Evolutionary conservation across 805 yeast genomes (phyloP).

Genomic region (Myxozyma neotropica): DNA sequence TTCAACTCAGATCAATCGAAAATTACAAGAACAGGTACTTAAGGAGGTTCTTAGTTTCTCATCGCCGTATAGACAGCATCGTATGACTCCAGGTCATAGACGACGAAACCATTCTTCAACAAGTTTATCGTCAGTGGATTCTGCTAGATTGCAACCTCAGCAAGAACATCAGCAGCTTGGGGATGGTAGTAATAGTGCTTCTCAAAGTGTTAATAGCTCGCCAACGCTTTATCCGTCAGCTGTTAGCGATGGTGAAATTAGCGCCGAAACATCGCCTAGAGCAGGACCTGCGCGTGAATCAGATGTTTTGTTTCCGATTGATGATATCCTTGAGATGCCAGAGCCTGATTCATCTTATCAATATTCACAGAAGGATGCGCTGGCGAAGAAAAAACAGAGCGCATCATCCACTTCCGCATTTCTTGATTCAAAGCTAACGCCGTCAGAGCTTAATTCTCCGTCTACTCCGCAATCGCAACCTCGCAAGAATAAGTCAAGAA

Average conservation of each 20-base stretch:
- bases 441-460: no score
- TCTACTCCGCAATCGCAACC: not conserved
- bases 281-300: slow-evolving; percentile 18
- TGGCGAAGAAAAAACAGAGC: not conserved
- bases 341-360: not conserved
- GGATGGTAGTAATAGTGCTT: not conserved
- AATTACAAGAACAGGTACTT: slow-evolving; percentile 68
- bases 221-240: not conserved
- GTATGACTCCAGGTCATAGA: not conserved
- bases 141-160: no score
- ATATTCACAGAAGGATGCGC: no score
- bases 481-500: slow-evolving; percentile 1
- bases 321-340: slow-evolving; percentile 17
- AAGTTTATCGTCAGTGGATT: not conserved
- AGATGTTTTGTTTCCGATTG: slow-evolving; percentile 27
- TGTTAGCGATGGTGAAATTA: slow-evolving; percentile 27
- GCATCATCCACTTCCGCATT: not conserved
- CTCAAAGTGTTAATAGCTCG: not conserved
- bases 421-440: not conserved
- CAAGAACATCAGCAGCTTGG: no score
- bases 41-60: slow-evolving; percentile 70
- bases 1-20: slow-evolving; percentile 70
- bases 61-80: slow-evolving; percentile 24
- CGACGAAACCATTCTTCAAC: slow-evolving; percentile 6
- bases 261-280: slow-evolving; percentile 22